A percentile compares a stretch with the other conserved stretches of the same genome.
Evolutionary conservation across 805 yeast genomes (phyloP).

Genomic region (Wickerhamiella allomyrinae): DNA sequence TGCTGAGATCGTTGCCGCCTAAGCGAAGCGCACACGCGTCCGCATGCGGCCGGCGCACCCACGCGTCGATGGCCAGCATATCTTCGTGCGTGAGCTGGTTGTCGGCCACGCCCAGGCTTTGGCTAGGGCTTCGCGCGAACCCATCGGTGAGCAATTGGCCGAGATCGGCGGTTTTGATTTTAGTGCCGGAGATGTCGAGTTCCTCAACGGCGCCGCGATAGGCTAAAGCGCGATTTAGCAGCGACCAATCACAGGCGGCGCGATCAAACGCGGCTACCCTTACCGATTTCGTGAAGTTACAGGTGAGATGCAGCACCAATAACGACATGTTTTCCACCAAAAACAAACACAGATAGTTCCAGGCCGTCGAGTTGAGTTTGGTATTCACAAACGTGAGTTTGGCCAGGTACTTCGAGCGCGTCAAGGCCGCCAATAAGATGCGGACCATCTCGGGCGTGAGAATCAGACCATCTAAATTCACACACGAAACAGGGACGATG

Average conservation of each 20-base stretch:
- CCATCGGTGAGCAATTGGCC: constrained; percentile 46
- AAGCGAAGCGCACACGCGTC: constrained; percentile 57
- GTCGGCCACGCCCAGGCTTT: constrained; percentile 63
- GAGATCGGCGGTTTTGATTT: constrained; percentile 36
- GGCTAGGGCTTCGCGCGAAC: constrained; percentile 37
- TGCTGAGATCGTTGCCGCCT: constrained; percentile 57
- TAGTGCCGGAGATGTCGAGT: constrained; percentile 62
- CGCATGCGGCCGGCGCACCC: constrained; percentile 34
- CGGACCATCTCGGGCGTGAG: constrained; percentile 64
- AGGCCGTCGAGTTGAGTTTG: constrained; percentile 53
- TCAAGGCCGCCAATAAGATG: constrained; percentile 54
- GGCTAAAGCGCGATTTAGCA: constrained; percentile 53
- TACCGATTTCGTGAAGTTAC: constrained; percentile 13
- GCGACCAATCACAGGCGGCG: constrained; percentile 70
- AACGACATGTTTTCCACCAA: constrained; percentile 40
- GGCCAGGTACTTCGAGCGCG: constrained; percentile 49
- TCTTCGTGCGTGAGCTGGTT: constrained; percentile 52
- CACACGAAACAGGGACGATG: constrained; percentile 64
- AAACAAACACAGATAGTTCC: constrained; percentile 70
- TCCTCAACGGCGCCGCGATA: constrained; percentile 60
- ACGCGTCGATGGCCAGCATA: constrained; percentile 38
- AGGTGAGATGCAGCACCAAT: constrained; percentile 19
- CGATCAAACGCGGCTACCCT: constrained; percentile 29
- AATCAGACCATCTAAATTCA: constrained; percentile 67
- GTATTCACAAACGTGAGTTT: constrained; percentile 70